Percentiles rank a stretch among this genome's conserved stretches.
phyloP scores from a whole-genome alignment of 192 early-diverging fungal species.

The Thamnidium elegans region DNA sequence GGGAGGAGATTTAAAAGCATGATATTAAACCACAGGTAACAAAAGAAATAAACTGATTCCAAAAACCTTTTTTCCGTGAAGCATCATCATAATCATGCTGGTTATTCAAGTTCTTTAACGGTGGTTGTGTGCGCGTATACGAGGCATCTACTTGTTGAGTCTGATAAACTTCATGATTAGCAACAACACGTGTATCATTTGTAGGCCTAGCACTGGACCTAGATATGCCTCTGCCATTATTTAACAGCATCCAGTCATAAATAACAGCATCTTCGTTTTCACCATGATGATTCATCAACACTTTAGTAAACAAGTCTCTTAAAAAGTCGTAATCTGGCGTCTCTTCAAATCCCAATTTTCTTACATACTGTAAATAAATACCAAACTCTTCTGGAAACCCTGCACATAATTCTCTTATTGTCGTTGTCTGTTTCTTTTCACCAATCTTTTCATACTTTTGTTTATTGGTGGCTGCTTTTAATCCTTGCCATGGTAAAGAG shows the following conservation, averaged over 20 bases:
- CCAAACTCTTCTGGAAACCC: conserved; percentile 91
- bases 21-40: conserved; percentile 15
- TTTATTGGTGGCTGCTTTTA: conserved; percentile 97
- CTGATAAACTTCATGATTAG: neutral
- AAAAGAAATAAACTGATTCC: conserved; percentile 11
- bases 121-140: neutral
- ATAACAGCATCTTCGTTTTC: conserved; percentile 77
- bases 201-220: neutral
- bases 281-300: conserved; percentile 58
- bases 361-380: conserved; percentile 82
- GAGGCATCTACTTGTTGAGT: neutral
- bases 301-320: conserved; percentile 80
- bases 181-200: neutral
- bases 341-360: conserved; percentile 92
- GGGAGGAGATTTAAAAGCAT: neutral
- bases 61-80: conserved; percentile 18
- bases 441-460: conserved; percentile 99
- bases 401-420: conserved; percentile 88
- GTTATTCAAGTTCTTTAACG: conserved; percentile 2
- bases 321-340: conserved; percentile 93
- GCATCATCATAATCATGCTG: conserved; percentile 2
- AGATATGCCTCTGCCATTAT: conserved; percentile 49
- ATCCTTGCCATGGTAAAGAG: conserved; percentile 95
- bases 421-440: conserved; percentile 92
- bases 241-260: conserved; percentile 89